Evolutionary conservation across 148 eudicot species (phyloP).

Genomic region (Talinum fruticosum): DNA sequence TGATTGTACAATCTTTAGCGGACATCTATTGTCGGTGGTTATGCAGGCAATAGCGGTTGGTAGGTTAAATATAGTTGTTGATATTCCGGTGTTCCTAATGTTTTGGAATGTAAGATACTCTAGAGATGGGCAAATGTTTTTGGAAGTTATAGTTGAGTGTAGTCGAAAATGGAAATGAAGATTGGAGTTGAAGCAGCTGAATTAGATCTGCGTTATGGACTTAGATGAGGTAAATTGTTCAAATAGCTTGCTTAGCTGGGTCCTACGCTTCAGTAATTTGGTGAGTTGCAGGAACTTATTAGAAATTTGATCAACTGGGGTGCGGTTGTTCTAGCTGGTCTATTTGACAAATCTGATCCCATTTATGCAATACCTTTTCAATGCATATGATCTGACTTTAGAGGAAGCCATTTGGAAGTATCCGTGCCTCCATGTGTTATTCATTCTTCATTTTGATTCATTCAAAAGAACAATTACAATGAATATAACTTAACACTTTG

Average conservation of each 20-base stretch:
- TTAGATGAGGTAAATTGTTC: not conserved
- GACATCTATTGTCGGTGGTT: conserved; percentile 1
- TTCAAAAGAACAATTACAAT: no score
- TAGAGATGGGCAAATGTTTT: not conserved
- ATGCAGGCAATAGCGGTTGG: not conserved
- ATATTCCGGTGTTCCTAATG: not conserved
- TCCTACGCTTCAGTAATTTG: not conserved
- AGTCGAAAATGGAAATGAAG: not conserved
- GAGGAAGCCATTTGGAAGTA: no score
- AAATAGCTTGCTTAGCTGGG: not conserved
- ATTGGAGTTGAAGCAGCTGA: not conserved
- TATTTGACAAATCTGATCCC: not conserved
- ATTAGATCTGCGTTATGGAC: not conserved
- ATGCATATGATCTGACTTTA: not conserved
- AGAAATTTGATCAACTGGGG: not conserved
- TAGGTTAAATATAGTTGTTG: conserved; percentile 6
- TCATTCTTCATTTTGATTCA: no score
- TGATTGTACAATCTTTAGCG: not conserved
- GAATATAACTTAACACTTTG: no score
- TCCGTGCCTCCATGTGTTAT: no score
- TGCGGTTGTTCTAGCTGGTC: not conserved
- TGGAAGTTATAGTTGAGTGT: not conserved
- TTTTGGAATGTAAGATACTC: not conserved
- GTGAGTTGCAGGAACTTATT: not conserved
- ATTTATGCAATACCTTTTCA: not conserved